phyloP scores from a whole-genome alignment of 768 basidiomycete genomes.

The Pleurotus pulmonarius region DNA sequence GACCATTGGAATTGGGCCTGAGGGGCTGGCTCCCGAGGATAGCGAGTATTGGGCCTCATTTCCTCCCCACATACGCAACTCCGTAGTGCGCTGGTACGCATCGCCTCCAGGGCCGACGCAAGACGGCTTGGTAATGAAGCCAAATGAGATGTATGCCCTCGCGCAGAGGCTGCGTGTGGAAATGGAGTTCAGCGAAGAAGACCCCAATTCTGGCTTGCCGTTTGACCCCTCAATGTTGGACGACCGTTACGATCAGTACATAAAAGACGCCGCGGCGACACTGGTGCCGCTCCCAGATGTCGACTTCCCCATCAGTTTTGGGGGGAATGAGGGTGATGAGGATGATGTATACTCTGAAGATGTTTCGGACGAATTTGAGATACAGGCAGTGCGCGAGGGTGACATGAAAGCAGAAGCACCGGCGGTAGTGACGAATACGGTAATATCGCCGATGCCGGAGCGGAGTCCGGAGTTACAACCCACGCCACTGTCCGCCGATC shows the following conservation, averaged over 20 bases:
- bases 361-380: background rate
- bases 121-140: background rate
- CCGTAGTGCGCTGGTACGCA: background rate
- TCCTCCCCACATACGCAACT: background rate
- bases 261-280: constrained; percentile 4
- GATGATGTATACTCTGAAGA: constrained; percentile 2
- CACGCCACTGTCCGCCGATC: constrained; percentile 8
- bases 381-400: background rate
- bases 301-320: background rate
- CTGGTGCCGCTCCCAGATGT: background rate
- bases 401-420: background rate
- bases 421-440: background rate
- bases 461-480: constrained; percentile 5
- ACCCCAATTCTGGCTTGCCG: background rate
- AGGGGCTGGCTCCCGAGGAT: background rate
- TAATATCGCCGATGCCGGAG: background rate
- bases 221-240: constrained; percentile 1
- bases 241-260: background rate
- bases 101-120: background rate
- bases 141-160: background rate
- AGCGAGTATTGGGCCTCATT: background rate
- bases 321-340: background rate
- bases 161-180: background rate
- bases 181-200: background rate
- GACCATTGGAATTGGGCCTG: background rate